Evolutionary conservation across 106 monocot species (phyloP).

Genomic region (Platanthera guangdongensis): DNA sequence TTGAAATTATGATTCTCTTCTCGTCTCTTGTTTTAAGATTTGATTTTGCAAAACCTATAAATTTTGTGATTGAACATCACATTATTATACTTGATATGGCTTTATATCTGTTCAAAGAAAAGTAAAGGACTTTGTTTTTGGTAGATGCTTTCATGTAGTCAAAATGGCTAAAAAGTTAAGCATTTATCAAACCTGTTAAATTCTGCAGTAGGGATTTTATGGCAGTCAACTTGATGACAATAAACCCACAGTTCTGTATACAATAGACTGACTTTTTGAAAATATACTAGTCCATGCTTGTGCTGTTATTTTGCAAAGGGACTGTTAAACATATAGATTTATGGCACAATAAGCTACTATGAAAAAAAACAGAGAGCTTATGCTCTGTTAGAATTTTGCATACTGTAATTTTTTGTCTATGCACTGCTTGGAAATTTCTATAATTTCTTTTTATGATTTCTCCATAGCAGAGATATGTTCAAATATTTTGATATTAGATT

Average conservation of each 20-base stretch:
- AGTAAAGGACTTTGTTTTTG: neutral
- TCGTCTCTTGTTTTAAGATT: neutral
- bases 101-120: neutral
- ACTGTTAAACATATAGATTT: neutral
- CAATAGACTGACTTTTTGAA: neutral
- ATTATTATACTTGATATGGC: neutral
- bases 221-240: neutral
- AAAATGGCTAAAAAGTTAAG: slow-evolving; percentile 3
- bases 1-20: neutral
- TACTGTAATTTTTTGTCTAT: neutral
- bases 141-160: neutral
- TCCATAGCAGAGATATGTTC: neutral
- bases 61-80: neutral
- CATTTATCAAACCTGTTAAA: neutral
- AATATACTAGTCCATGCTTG: neutral
- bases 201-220: neutral
- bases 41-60: neutral
- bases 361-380: neutral
- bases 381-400: neutral
- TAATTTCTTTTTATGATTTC: neutral
- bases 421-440: neutral
- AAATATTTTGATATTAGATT: neutral
- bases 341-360: neutral
- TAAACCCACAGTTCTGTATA: neutral
- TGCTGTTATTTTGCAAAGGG: neutral